These are phyloP conservation scores for Hanseniaspora lachancei DNA, from an alignment of 805 yeast species.

Conservation along the genomic window DNA sequence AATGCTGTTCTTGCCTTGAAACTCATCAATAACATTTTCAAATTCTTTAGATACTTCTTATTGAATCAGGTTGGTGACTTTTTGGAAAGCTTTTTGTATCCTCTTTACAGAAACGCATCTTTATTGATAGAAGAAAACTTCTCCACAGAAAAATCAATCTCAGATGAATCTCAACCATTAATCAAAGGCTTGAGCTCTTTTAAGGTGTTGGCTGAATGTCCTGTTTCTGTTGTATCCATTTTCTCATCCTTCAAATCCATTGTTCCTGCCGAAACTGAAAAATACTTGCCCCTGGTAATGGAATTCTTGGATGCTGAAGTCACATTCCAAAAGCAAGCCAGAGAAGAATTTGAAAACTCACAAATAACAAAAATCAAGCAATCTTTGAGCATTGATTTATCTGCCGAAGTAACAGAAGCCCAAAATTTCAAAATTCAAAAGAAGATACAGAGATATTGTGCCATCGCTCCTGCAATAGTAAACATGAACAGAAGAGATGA, in stretches of 20 bases:
- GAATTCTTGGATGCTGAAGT: conserved; percentile 65
- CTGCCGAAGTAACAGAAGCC: neutral
- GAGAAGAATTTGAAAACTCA: conserved; percentile 48
- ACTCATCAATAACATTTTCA: conserved; percentile 70
- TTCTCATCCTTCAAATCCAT: conserved; percentile 75
- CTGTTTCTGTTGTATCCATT: conserved; percentile 87
- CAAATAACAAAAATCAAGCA: conserved; percentile 56
- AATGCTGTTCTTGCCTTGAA: conserved; percentile 88
- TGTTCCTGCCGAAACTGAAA: conserved; percentile 56
- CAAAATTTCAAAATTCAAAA: conserved; percentile 22
- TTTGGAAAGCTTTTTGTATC: conserved; percentile 50
- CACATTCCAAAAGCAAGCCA: conserved; percentile 60
- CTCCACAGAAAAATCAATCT: conserved; percentile 5
- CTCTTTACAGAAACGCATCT: conserved; percentile 69
- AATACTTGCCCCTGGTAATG: conserved; percentile 70
- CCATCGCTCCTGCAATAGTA: conserved; percentile 62
- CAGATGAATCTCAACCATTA: conserved; percentile 20
- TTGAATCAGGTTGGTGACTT: conserved; percentile 66
- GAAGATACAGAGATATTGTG: conserved; percentile 45
- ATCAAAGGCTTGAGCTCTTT: conserved; percentile 57
- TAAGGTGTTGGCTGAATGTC: conserved; percentile 89
- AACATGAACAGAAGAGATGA: conserved; percentile 61
- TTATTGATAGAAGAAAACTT: conserved; percentile 61
- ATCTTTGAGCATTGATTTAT: neutral
- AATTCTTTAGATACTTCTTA: conserved; percentile 59